Conservation (phyloP, 2,329 filamentous ascomycete genomes). For the Hirsutella thompsonii region DNA sequence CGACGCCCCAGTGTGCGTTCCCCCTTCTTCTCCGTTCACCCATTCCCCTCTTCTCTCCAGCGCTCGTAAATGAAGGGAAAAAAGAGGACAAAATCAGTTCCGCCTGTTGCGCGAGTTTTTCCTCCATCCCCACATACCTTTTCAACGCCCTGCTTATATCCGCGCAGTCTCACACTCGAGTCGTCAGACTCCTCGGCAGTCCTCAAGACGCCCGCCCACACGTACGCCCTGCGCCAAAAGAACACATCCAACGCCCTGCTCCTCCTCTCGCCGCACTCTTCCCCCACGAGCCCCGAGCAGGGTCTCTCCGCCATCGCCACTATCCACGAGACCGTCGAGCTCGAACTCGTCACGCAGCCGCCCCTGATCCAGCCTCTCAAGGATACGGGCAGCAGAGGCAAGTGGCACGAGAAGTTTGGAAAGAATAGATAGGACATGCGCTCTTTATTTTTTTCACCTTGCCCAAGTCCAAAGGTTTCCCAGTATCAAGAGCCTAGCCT, state of each 20-base stretch:
- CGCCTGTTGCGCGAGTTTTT: no score
- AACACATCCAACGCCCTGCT: conserved; percentile 57
- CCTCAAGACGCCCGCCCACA: conserved; percentile 36
- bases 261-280: conserved; percentile 27
- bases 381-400: conserved; percentile 27
- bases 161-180: conserved; percentile 31
- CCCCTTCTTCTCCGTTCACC: background rate
- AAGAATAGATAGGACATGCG: conserved; percentile 19
- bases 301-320: conserved; percentile 38
- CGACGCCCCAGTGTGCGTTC: conserved; percentile 38
- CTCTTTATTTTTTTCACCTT: background rate
- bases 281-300: conserved; percentile 11
- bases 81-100: no score
- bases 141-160: background rate
- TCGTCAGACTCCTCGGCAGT: conserved; percentile 36
- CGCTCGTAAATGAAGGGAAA: no score
- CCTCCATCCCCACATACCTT: no score
- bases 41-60: background rate
- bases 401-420: conserved; percentile 49
- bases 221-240: conserved; percentile 50
- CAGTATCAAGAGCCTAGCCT: no score
- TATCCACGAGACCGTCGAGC: conserved; percentile 49
- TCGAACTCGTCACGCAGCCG: conserved; percentile 30
- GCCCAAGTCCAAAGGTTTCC: no score
- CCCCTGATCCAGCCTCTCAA: conserved; percentile 15